Conservation (phyloP, 495 filamentous ascomycete species). For the Trichoderma reesei region DNA sequence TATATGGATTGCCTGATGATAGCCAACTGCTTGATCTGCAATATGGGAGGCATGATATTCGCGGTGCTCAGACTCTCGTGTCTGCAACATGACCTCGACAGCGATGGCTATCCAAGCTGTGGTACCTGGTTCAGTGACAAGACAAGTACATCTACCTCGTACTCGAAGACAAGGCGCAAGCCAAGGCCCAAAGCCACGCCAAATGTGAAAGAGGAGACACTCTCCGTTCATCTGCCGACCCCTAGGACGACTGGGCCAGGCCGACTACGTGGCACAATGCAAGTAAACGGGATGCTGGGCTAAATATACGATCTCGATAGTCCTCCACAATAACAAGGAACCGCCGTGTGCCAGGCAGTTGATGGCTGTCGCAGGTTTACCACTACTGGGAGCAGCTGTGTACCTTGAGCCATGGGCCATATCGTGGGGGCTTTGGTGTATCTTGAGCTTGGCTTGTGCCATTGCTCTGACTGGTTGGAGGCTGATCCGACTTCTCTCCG, state of each 20-base stretch:
- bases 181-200: neutral
- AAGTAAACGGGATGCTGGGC: neutral
- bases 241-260: neutral
- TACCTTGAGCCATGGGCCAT: neutral
- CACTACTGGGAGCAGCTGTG: neutral
- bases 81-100: neutral
- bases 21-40: neutral
- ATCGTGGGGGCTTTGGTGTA: neutral
- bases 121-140: neutral
- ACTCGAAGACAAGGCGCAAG: neutral
- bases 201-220: neutral
- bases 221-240: neutral
- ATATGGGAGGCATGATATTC: neutral
- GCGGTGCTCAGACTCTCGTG: neutral
- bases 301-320: neutral
- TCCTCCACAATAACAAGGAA: no score
- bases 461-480: neutral
- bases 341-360: neutral
- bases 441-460: neutral
- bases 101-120: neutral
- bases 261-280: neutral
- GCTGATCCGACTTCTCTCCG: neutral
- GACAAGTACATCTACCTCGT: neutral
- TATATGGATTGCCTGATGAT: neutral
- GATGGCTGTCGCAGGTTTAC: neutral